Conservation (phyloP, 2,329 filamentous ascomycete genomes). For the Coleophoma eucalyptorum region DNA sequence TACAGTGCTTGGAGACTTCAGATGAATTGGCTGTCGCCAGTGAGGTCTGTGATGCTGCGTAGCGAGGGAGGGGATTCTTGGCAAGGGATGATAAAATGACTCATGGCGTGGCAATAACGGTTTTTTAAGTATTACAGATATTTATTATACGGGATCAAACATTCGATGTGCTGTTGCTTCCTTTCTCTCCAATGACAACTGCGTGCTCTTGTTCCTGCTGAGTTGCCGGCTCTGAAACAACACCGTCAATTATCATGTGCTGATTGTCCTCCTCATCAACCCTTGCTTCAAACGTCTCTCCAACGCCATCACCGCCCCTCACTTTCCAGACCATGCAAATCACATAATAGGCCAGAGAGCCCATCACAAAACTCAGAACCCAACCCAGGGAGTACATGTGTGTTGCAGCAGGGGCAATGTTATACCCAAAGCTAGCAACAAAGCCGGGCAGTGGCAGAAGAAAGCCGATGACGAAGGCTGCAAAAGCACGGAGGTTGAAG, state of each 20-base stretch:
- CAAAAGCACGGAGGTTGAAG: constrained; percentile 1
- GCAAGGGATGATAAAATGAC: no score
- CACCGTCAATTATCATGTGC: neutral
- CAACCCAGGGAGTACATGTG: neutral
- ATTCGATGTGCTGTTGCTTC: no score
- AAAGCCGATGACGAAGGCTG: constrained; percentile 20
- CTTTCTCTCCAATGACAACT: no score
- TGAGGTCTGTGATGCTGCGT: no score
- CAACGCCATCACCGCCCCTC: neutral
- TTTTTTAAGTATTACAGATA: no score
- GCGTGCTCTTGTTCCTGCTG: no score
- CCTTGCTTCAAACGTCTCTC: neutral
- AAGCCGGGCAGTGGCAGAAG: constrained; percentile 9
- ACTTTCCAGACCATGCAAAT: neutral
- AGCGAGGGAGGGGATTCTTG: no score
- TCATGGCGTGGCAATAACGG: no score
- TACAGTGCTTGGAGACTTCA: no score
- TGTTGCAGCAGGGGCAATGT: neutral
- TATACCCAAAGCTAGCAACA: neutral
- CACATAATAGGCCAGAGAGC: neutral
- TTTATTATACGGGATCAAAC: no score
- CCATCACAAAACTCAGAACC: neutral
- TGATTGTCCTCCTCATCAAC: neutral
- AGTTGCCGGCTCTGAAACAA: neutral
- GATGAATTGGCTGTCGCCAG: no score